phyloP scores from a whole-genome alignment of 371 early-diverging fungal species.

The Massospora cicadina region DNA sequence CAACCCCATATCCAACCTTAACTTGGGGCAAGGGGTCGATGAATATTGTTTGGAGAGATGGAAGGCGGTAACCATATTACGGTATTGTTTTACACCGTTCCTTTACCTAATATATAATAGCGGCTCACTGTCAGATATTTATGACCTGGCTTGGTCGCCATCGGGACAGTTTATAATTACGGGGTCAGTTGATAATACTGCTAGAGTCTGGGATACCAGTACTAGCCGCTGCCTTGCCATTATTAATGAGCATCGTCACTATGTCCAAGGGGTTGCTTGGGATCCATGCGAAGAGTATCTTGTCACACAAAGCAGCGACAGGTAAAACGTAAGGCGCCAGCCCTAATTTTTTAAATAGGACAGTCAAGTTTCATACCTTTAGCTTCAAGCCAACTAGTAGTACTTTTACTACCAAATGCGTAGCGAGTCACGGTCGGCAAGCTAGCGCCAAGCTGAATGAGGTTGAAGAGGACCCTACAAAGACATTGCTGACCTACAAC shows the following conservation, averaged over 20 bases:
- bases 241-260: slow-evolving; percentile 72
- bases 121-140: slow-evolving; percentile 60
- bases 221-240: slow-evolving; percentile 60
- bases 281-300: slow-evolving; percentile 78
- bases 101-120: slow-evolving; percentile 17
- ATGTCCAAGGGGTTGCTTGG: slow-evolving; percentile 93
- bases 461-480: slow-evolving; percentile 12
- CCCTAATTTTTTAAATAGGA: slow-evolving; percentile 1
- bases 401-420: neutral
- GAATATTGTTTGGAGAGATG: slow-evolving; percentile 32
- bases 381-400: neutral
- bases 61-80: slow-evolving; percentile 26
- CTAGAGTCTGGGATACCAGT: slow-evolving; percentile 69
- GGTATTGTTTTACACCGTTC: slow-evolving; percentile 14
- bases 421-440: neutral
- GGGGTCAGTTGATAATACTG: slow-evolving; percentile 83
- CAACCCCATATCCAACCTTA: neutral
- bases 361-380: slow-evolving; percentile 10
- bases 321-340: slow-evolving; percentile 24
- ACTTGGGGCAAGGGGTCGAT: slow-evolving; percentile 20
- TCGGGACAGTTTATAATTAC: slow-evolving; percentile 69
- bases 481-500: slow-evolving; percentile 16
- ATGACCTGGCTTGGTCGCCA: slow-evolving; percentile 91
- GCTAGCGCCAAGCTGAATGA: slow-evolving; percentile 13
- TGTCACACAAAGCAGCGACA: slow-evolving; percentile 83